Evolutionary conservation across 495 filamentous ascomycete genomes (phyloP), one percentile per base, ranked within the genome.

Genomic region (Penicillium canescens): DNA sequence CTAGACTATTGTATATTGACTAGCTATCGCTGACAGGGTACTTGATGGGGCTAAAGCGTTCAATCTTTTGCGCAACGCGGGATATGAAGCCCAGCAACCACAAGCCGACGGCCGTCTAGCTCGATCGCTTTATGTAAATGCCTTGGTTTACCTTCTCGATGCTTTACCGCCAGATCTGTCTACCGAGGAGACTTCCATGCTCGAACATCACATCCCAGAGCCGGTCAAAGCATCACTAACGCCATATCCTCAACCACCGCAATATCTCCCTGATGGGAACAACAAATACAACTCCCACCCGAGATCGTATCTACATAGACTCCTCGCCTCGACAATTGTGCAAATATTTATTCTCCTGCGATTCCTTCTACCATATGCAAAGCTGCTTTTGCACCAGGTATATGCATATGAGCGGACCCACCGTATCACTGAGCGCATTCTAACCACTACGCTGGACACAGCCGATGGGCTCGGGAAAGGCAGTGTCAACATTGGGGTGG

Each of bases 111-210:
- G 56, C 24, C 66, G 60, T n/a, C 63, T 87, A 26, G 79, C 80
- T 38, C 78, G 88, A n/a, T 78, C 82, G 14, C 74, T 89, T 1
- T 91, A 89, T 63, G 72, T 92, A 21, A 79, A 85, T 59, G 81
- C 84, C 38, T 49, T 89, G 6, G 73, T 79, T 6, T 89, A 90
- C 62, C 72, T 91, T 3, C 78, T 90, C 3, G 78, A 80, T 44
- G 88, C 81, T 0, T 74, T 92, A 0, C 88, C 89, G 0, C 42
- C 61, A 0, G 75, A 88, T 50, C 63, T 92, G 11, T 81, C 75
- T 4, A 4, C 52, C 4, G 65, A 73, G 36, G 69, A 79, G 52
- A 55, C 60, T 6, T 37, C 44, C 6, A 64, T 60, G 46, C 54
- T 77, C 11, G 58, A 60, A 33, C 50, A 61, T 24, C 68, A 63